These are phyloP conservation scores for Gossypium rotundifolium DNA, from an alignment of 345 rosid genomes.

Conservation along the genomic window DNA sequence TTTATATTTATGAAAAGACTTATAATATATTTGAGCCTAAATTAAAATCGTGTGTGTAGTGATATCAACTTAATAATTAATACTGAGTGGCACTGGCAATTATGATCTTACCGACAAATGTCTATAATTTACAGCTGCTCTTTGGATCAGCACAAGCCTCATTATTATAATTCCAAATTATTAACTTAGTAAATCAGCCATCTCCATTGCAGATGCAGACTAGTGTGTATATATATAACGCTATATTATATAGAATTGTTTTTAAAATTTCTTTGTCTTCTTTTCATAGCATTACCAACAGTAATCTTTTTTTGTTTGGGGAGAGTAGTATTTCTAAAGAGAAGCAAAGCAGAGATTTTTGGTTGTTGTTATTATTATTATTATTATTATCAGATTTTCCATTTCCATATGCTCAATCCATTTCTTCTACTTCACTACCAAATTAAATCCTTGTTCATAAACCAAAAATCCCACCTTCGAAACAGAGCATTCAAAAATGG, in stretches of 20 bases:
- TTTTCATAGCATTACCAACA: conserved; percentile 16
- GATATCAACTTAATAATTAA: no score
- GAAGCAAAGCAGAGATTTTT: not conserved
- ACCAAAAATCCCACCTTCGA: not conserved
- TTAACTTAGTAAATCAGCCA: no score
- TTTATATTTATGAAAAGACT: no score
- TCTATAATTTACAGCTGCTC: no score
- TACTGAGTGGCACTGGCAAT: no score
- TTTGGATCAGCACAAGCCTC: no score
- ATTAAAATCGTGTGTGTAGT: no score
- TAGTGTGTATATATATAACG: no score
- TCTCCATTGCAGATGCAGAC: no score
- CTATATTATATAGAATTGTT: not conserved
- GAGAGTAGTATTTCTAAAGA: not conserved
- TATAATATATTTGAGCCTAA: no score
- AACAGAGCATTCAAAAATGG: conserved; percentile 39
- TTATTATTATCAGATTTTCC: not conserved
- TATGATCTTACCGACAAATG: no score
- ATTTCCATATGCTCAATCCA: conserved; percentile 4
- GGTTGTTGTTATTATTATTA: not conserved
- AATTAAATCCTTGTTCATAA: not conserved
- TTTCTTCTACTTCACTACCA: not conserved
- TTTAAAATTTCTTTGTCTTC: not conserved
- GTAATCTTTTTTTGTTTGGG: conserved; percentile 10
- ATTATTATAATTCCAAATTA: no score